phyloP scores from a whole-genome alignment of 2,329 filamentous ascomycete species.

The Epichloe glyceriae region DNA sequence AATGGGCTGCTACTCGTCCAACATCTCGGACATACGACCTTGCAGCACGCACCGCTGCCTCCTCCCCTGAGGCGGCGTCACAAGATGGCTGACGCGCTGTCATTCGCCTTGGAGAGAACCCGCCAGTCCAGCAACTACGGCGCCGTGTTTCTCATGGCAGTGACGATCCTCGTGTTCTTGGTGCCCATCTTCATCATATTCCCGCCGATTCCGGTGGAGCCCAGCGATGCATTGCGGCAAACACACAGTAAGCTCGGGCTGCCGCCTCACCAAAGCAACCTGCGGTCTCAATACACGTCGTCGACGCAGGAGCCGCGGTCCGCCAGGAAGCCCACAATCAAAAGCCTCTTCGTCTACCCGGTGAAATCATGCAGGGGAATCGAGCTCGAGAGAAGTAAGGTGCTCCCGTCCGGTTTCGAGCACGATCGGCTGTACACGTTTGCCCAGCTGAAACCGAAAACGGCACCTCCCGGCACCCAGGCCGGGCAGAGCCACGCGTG shows the following conservation, averaged over 20 bases:
- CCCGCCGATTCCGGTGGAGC: constrained; percentile 38
- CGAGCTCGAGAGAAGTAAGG: constrained; percentile 51
- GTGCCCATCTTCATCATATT: constrained; percentile 41
- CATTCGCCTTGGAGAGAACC: constrained; percentile 2
- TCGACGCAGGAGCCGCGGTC: constrained; percentile 11
- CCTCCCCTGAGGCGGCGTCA: not conserved
- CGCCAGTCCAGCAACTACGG: constrained; percentile 16
- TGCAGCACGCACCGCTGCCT: not conserved
- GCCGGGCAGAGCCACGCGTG: constrained; percentile 29
- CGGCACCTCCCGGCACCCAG: not conserved
- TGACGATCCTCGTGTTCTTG: constrained; percentile 36
- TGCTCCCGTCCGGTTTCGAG: constrained; percentile 57
- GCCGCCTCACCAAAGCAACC: constrained; percentile 23
- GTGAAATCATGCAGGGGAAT: constrained; percentile 72
- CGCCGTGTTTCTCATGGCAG: constrained; percentile 26
- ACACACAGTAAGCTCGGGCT: constrained; percentile 39
- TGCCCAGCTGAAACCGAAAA: constrained; percentile 38
- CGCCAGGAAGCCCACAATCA: constrained; percentile 17
- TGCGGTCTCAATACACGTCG: constrained; percentile 16
- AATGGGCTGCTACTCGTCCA: too few species aligned
- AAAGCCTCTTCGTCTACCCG: constrained; percentile 69
- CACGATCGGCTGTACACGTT: constrained; percentile 78
- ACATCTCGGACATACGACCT: too few species aligned
- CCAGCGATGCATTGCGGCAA: constrained; percentile 39
- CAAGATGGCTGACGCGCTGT: not conserved